phyloP scores from a whole-genome alignment of 1,284 basidiomycete species.

The Puccinia triticina region DNA sequence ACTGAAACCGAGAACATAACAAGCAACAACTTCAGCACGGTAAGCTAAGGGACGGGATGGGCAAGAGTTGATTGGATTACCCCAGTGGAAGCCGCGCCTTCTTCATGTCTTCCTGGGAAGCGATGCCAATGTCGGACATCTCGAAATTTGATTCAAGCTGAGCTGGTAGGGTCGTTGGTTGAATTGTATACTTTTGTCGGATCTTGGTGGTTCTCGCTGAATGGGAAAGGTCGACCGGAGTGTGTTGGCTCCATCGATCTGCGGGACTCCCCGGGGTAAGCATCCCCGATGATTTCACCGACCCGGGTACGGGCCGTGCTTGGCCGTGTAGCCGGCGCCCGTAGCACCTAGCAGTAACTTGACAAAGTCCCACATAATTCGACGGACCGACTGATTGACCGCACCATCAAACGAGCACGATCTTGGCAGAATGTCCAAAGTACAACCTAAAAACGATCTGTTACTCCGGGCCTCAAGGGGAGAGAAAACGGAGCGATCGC shows the following conservation, averaged over 20 bases:
- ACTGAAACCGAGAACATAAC: neutral
- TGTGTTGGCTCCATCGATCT: no score
- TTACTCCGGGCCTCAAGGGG: conserved; percentile 83
- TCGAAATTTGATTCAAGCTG: neutral
- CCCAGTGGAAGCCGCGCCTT: conserved; percentile 48
- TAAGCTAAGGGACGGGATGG: neutral
- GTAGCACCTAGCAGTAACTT: no score
- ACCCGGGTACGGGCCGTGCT: no score
- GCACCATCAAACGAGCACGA: no score
- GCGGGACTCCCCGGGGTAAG: no score
- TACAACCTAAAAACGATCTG: conserved; percentile 73
- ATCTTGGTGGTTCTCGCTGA: no score
- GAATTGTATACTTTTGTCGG: no score
- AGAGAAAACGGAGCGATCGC: conserved; percentile 86
- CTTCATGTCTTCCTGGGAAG: conserved; percentile 52
- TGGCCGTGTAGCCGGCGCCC: no score
- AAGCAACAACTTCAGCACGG: neutral
- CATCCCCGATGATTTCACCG: no score
- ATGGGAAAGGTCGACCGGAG: no score
- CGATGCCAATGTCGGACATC: conserved; percentile 46
- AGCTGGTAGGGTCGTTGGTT: neutral
- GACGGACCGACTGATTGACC: no score
- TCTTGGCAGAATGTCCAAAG: neutral
- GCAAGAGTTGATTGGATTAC: conserved; percentile 8
- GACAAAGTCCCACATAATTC: no score